Conservation (phyloP, 352 stramenopile genomes). For the Blastocystis sp. region DNA sequence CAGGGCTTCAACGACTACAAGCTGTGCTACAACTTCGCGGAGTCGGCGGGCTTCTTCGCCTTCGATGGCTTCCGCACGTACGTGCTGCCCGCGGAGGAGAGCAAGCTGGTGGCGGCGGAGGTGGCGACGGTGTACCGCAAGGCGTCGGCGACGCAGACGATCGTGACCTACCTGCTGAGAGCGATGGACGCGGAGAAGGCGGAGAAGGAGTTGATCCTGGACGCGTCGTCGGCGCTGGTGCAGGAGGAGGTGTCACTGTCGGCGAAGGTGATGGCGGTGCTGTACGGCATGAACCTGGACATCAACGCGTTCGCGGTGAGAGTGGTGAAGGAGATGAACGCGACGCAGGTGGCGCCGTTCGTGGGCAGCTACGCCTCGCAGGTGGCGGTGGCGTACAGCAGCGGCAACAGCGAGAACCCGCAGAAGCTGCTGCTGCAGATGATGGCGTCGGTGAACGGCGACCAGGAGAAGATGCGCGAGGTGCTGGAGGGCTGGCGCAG, state of each 20-base stretch:
- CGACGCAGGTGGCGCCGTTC: neutral
- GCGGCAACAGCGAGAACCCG: constrained; percentile 15
- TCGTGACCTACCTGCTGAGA: constrained; percentile 23
- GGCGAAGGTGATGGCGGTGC: constrained; percentile 45
- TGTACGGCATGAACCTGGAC: constrained; percentile 47
- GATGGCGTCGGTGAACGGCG: neutral
- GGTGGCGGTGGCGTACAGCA: constrained; percentile 31
- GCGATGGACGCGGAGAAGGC: constrained; percentile 3
- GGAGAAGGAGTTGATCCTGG: constrained; percentile 1
- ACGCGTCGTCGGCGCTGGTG: neutral
- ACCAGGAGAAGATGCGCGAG: constrained; percentile 29
- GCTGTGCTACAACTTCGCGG: constrained; percentile 60
- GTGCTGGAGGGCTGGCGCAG: constrained; percentile 44
- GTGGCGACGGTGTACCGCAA: constrained; percentile 5
- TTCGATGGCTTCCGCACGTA: constrained; percentile 23
- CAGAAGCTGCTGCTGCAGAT: constrained; percentile 48
- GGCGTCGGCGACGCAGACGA: neutral
- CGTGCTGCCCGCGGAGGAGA: neutral
- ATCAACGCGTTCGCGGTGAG: constrained; percentile 22
- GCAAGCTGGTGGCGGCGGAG: neutral
- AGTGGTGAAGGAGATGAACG: constrained; percentile 18
- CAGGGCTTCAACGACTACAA: constrained; percentile 35
- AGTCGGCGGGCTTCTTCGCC: constrained; percentile 50
- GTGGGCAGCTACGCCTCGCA: constrained; percentile 44
- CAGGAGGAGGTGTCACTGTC: constrained; percentile 28